These are phyloP conservation scores for Fraxinus nigra DNA, from an alignment of 305 asterid genomes.

Conservation along the genomic window DNA sequence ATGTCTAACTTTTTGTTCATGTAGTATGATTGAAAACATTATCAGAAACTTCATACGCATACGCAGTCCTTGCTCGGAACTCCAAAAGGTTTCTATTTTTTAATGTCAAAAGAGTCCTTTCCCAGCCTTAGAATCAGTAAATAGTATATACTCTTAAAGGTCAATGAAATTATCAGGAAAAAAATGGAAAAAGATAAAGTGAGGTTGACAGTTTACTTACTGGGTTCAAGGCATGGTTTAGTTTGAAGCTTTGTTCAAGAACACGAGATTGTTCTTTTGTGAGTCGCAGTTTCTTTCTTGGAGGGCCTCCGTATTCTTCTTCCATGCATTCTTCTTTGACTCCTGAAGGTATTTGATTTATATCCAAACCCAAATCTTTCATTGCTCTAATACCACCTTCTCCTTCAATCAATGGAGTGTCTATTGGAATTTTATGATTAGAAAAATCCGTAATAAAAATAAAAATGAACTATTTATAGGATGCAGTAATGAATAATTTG, in stretches of 20 bases:
- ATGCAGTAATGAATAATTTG: background rate
- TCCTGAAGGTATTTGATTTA: constrained; percentile 51
- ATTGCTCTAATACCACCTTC: constrained; percentile 35
- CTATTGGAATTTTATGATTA: background rate
- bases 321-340: constrained; percentile 50
- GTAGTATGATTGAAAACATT: background rate
- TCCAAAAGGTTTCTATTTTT: background rate
- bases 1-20: too few species aligned
- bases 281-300: constrained; percentile 70
- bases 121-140: background rate
- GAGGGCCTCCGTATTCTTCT: constrained; percentile 45
- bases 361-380: constrained; percentile 41
- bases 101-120: background rate
- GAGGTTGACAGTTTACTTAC: constrained; percentile 25
- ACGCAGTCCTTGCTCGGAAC: background rate
- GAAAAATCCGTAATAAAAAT: background rate
- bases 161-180: background rate
- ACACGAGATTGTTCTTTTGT: constrained; percentile 66
- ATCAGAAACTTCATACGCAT: background rate
- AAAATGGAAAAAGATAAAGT: background rate
- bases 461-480: background rate
- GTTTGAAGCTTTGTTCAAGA: constrained; percentile 71
- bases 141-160: too few species aligned
- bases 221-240: constrained; percentile 61
- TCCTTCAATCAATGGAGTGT: constrained; percentile 22